Evolutionary conservation across 208 protist species (phyloP).

Genomic region (Phytomonas francai): DNA sequence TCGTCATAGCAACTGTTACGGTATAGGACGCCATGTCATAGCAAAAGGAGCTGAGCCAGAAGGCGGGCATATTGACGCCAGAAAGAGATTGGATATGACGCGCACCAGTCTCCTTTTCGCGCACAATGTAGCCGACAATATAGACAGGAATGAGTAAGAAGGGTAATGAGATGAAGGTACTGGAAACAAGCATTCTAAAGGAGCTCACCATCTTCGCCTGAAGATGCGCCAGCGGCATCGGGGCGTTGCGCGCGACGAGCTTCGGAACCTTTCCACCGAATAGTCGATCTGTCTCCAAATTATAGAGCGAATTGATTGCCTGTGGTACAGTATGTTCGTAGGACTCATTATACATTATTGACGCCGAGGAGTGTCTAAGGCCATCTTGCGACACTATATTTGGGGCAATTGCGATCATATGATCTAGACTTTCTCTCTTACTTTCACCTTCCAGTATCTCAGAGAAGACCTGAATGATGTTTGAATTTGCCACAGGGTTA

Average conservation of each 20-base stretch:
- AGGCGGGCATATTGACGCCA: constrained; percentile 51
- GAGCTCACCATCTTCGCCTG: constrained; percentile 42
- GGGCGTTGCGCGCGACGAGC: constrained; percentile 42
- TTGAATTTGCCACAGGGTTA: not conserved
- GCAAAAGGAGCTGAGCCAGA: constrained; percentile 74
- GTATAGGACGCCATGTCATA: constrained; percentile 70
- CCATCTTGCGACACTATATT: not conserved
- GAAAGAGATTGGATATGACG: constrained; percentile 81
- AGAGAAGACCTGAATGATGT: constrained; percentile 9
- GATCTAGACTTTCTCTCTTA: constrained; percentile 23
- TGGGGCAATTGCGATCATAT: constrained; percentile 40
- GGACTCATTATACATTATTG: constrained; percentile 58
- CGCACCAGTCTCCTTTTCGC: constrained; percentile 63
- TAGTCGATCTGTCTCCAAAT: constrained; percentile 39
- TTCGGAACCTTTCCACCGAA: constrained; percentile 20
- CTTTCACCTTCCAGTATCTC: constrained; percentile 12
- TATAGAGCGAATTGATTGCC: constrained; percentile 45
- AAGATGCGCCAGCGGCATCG: constrained; percentile 51
- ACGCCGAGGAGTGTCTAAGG: constrained; percentile 6
- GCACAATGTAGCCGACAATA: constrained; percentile 69
- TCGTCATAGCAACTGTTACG: constrained; percentile 42
- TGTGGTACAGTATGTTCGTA: constrained; percentile 44
- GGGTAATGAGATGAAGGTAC: constrained; percentile 74
- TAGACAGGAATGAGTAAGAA: constrained; percentile 81
- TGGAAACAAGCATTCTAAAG: constrained; percentile 50